Evolutionary conservation across 129 eudicot species (phyloP).

Genomic region (Pulicaria dysenterica): DNA sequence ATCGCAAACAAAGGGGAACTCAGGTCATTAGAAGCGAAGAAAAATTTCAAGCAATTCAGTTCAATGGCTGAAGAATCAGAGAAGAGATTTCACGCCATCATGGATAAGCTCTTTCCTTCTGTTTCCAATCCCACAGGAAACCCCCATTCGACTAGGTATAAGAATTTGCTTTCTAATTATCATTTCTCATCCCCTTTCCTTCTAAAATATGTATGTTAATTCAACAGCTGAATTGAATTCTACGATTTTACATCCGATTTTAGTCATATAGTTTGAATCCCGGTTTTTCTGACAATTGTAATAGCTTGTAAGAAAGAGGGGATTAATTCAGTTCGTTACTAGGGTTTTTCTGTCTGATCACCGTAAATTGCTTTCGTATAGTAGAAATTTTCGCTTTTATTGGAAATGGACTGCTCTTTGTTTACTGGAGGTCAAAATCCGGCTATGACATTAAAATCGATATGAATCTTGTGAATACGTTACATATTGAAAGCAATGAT

Average conservation of each 20-base stretch:
- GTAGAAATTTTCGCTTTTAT: background rate
- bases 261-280: background rate
- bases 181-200: background rate
- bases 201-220: background rate
- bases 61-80: constrained; percentile 84
- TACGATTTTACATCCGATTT: background rate
- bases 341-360: constrained; percentile 29
- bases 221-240: constrained; percentile 14
- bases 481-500: background rate
- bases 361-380: background rate
- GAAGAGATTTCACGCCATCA: constrained; percentile 62
- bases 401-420: background rate
- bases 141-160: constrained; percentile 36
- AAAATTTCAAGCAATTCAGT: background rate
- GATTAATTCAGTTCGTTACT: constrained; percentile 24
- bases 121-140: constrained; percentile 43
- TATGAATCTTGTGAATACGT: background rate
- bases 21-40: constrained; percentile 14
- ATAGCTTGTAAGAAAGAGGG: background rate
- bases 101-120: constrained; percentile 77
- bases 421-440: background rate
- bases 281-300: constrained; percentile 6
- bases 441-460: background rate
- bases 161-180: background rate
- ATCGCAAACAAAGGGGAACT: background rate